Evolutionary conservation across 169 alveolate species (phyloP), one percentile per base, ranked within the genome.

Genomic region (Plasmodium vinckei): DNA sequence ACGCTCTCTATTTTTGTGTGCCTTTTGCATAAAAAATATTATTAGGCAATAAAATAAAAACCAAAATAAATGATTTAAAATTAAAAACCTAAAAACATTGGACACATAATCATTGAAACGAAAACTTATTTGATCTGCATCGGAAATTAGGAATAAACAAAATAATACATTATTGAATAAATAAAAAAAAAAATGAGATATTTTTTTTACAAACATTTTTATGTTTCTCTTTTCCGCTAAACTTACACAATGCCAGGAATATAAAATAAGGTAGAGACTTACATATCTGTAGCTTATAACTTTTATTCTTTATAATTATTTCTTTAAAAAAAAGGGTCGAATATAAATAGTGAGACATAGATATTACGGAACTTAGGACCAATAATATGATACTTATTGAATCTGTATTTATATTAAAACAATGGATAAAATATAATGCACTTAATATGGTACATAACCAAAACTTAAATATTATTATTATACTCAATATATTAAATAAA

Each of bases 361-460:
- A 82, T 67, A 82, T 65, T 46, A 25, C 54, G 15, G 90, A 17
- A 15, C 53, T 33, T 21, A 68, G 67, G 21, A 67, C 53, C n/a
- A 82, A 9, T 17, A 82, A 54, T 42, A 68, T 82, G 17, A 82
- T 53, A 7, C 72, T 44, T 33, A 82, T 51, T 7, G 72, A 57
- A 27, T 82, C 90, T 3, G 90, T 82, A 46, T 82, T 82, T 13
- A 82, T 25, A 21, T 70, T 23, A 33, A 82, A 82, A 17, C 33
- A 51, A 25, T 82, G 39, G 21, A 42, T 67, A 42, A 65, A 67
- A 42, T 67, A 82, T 19, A 82, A 13, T 19, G 23, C 63, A 82
- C 84, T 82, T 53, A 82, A 82, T n/a, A 56, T 65, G 46, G 56
- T 65, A 47, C 70, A 82, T 33, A 82, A 23, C 73, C 79, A 82